A percentile compares a stretch with the other conserved stretches of the same genome.
These are phyloP conservation scores for Fraxinus paxiana DNA, from an alignment of 305 asterid genomes.

Conservation along the genomic window DNA sequence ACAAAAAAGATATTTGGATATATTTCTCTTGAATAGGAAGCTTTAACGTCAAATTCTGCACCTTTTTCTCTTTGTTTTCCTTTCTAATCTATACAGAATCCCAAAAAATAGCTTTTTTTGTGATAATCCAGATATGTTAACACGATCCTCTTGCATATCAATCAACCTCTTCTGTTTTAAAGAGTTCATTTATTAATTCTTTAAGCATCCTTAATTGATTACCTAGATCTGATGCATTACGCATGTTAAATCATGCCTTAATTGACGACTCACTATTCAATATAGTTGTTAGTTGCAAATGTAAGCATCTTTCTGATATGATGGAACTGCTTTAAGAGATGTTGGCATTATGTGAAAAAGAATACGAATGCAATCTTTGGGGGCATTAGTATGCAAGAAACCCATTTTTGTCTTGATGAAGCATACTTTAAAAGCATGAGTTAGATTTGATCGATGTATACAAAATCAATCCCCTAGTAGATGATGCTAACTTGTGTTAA, in stretches of 20 bases:
- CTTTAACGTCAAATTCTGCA: background rate
- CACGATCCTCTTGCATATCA: background rate
- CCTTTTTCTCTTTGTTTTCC: background rate
- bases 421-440: background rate
- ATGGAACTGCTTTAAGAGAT: background rate
- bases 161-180: background rate
- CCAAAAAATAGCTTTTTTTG: background rate
- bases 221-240: background rate
- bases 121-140: background rate
- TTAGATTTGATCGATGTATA: background rate
- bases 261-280: background rate
- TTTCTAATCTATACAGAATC: background rate
- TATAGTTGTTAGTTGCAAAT: background rate
- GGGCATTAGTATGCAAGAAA: background rate
- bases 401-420: background rate
- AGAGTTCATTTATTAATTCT: background rate
- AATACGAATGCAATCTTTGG: background rate
- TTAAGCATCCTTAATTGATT: background rate
- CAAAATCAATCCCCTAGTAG: background rate
- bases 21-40: background rate
- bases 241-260: background rate
- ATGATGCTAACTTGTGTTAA: background rate
- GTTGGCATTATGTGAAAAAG: background rate
- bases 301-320: slow-evolving; percentile 1
- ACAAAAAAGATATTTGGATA: background rate